Percentiles rank a stretch among this genome's conserved stretches.
Conservation (phyloP, 2,329 filamentous ascomycete genomes). For the Alternaria longipes region DNA sequence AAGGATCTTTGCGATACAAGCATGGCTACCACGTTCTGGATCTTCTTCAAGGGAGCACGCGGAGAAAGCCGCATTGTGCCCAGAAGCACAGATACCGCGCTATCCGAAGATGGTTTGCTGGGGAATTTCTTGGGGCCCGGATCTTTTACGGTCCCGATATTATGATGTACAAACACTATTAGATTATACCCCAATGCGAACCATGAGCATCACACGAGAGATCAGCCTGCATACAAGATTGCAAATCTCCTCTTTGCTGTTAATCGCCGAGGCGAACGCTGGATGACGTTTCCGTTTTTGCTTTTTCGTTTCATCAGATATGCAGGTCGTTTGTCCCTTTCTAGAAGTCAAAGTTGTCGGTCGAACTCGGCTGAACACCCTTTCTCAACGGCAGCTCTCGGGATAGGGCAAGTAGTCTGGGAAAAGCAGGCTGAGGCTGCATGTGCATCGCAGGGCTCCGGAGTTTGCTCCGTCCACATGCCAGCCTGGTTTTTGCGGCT, state of each 20-base stretch:
- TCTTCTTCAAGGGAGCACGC: neutral
- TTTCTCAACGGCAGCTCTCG: constrained; percentile 3
- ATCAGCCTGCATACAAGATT: constrained; percentile 14
- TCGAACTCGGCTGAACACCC: constrained; percentile 17
- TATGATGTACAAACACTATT: constrained; percentile 5
- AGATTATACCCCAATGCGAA: constrained; percentile 7
- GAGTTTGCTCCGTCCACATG: neutral
- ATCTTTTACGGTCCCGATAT: constrained; percentile 2
- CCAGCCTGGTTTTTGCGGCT: neutral
- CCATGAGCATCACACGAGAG: constrained; percentile 3
- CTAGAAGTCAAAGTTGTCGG: constrained; percentile 5
- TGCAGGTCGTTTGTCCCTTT: constrained; percentile 1
- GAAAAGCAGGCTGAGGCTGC: constrained; percentile 5
- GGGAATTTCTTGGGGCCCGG: constrained; percentile 2
- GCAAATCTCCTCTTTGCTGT: constrained; percentile 6
- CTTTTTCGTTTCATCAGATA: constrained; percentile 11
- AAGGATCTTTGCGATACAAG: constrained; percentile 6
- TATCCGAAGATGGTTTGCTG: neutral
- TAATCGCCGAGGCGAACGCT: neutral
- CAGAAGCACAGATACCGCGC: neutral
- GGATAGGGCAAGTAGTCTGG: neutral
- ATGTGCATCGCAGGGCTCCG: neutral
- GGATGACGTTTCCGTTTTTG: constrained; percentile 10
- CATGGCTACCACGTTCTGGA: constrained; percentile 7
- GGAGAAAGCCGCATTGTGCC: constrained; percentile 1